Base-by-base conservation (phyloP, 1,284 basidiomycete species). In the Puccinia coronata region DNA sequence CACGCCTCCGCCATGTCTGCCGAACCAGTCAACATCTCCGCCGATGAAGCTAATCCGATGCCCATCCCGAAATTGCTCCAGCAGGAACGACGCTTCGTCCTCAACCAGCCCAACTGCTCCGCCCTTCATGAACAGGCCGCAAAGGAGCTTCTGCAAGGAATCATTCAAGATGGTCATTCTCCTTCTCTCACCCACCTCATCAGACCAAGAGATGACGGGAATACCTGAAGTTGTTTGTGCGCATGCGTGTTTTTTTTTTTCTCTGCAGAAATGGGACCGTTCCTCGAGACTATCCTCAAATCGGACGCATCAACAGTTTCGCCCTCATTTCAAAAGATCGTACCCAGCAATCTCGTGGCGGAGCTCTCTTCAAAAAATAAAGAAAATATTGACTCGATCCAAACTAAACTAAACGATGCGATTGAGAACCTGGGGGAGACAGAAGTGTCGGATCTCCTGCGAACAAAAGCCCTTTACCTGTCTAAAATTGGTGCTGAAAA, bases 111-210 rank as follows among this genome's bases (percentile, higher is more conserved):
- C 0, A 87, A 89, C 1, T 88, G 95, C 51, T 86, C 88, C 0
- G 88, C 90, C 71, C 88, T 92, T 8, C 92, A 93, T 83, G 89
- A 91, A 20, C 88, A 90, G 82, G 92, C 94, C 12, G 89, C 90
- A 67, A 88, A 88, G 25, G 88, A 90, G 3, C 88, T 98, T 53
- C 87, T 95, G 82, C 90, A 90, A 61, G 93, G 92, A 25, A 92
- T 98, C 84, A 90, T 93, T 84, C 89, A 90, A n/a, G 95, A 98
- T 87, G 90, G 93, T 93, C 84, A 83, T 92, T 88, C 39, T 49
- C 82, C 55, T n/a, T 25, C 59, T 49, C 31, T 31, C 31, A 6
- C 39, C 59, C 36, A 28, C 31, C 36, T 18, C 9, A 63, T 14
- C 59, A 11, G 16, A 67, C 1, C 8, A 14, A 18, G 41, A 39